Evolutionary conservation across 1,284 basidiomycete genomes (phyloP).

Genomic region (Ganoderma sinense): DNA sequence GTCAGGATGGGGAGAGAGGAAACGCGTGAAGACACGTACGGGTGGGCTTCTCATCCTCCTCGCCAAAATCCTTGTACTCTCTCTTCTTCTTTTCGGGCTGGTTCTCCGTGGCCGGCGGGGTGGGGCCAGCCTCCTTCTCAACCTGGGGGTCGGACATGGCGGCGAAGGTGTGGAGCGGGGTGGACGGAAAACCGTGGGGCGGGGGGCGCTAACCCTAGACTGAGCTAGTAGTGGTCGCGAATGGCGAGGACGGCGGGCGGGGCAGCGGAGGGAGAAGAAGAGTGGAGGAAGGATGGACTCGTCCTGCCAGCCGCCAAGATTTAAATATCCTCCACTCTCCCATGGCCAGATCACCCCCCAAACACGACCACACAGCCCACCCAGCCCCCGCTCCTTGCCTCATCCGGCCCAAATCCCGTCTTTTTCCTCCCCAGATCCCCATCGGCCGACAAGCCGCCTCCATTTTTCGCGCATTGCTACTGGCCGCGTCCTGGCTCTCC

Average conservation of each 20-base stretch:
- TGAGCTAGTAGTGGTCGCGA: conserved; percentile 31
- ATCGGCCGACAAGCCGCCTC: conserved; percentile 28
- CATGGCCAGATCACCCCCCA: conserved; percentile 21
- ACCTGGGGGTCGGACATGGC: conserved; percentile 40
- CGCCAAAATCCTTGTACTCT: conserved; percentile 91
- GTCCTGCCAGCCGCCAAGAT: conserved; percentile 31
- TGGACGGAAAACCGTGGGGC: conserved; percentile 30
- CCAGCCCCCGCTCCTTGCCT: conserved; percentile 24
- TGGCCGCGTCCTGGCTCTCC: background rate
- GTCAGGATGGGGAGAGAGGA: conserved; percentile 2
- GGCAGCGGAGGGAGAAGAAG: conserved; percentile 32
- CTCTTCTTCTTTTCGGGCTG: conserved; percentile 74
- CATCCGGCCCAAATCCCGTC: conserved; percentile 26
- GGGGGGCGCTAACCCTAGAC: conserved; percentile 37
- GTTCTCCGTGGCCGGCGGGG: conserved; percentile 35
- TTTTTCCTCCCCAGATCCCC: conserved; percentile 16
- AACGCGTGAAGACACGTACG: conserved; percentile 56
- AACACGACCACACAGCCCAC: conserved; percentile 24
- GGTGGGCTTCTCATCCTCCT: conserved; percentile 70
- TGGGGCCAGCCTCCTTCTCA: conserved; percentile 44
- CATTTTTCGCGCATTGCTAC: conserved; percentile 4
- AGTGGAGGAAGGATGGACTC: conserved; percentile 36
- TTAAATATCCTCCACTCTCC: conserved; percentile 31
- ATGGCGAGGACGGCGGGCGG: conserved; percentile 28
- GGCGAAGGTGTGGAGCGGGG: conserved; percentile 25